Conservation (phyloP, 345 rosid species). For the Ceriops zippeliana region DNA sequence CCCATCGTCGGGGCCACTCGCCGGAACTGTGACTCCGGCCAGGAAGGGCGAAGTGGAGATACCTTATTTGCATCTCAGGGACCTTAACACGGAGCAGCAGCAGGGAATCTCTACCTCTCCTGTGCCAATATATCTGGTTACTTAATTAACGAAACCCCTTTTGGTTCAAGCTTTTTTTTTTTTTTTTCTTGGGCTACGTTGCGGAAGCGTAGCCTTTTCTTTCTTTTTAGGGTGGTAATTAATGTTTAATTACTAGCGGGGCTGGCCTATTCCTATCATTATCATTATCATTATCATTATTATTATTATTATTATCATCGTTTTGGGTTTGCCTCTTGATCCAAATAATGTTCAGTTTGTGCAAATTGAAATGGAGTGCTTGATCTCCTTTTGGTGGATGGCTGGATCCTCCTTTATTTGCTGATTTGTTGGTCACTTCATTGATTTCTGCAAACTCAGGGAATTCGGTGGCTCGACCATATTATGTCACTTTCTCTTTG, state of each 20-base stretch:
- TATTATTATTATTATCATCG: not conserved
- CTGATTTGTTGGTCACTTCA: not conserved
- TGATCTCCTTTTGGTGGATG: conserved; percentile 14
- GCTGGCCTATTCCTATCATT: not conserved
- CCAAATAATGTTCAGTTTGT: not conserved
- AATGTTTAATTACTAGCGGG: not conserved
- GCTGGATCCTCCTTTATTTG: not conserved
- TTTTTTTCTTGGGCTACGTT: not conserved
- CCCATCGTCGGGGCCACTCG: conserved; percentile 65
- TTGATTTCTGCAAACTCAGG: conserved; percentile 15
- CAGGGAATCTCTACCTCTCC: conserved; percentile 50
- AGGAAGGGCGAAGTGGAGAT: conserved; percentile 44
- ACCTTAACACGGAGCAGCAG: conserved; percentile 51
- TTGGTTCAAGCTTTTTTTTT: not conserved
- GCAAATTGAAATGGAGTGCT: conserved; percentile 11
- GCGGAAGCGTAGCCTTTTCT: not conserved
- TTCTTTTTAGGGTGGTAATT: not conserved
- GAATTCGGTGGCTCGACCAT: conserved; percentile 6
- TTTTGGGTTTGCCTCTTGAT: not conserved
- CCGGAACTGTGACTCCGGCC: conserved; percentile 55
- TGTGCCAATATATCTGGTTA: conserved; percentile 29
- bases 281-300: not conserved
- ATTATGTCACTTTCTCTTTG: not conserved
- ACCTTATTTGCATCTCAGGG: conserved; percentile 73
- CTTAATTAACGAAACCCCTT: conserved; percentile 3